Evolutionary conservation across 306 rosid species (phyloP), one percentile per base, ranked within the genome.

Genomic region (Sicyos baderoa): DNA sequence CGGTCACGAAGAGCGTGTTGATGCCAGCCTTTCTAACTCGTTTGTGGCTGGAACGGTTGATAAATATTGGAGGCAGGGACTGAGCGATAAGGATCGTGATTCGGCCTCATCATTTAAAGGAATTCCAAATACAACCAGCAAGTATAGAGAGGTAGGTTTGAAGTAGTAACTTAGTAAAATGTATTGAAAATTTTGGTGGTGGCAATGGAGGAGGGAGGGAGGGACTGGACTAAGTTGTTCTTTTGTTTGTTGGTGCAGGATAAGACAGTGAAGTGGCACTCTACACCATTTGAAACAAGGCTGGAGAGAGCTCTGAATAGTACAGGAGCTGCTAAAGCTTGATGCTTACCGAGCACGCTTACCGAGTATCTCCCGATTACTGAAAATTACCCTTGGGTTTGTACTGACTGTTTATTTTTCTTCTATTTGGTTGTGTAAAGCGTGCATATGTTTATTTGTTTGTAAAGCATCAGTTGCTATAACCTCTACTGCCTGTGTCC

Each of bases 271-370:
- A 85, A 80, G 58, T 89, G 95, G 96, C 91, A 89, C 54, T 55
- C 91, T 53, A 91, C 95, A 60, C 97, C 95, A 66, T 91, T 91
- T 75, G 97, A 85, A 84, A 80, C 89, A 47, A 86, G 96, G 76
- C 70, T 86, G 75, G 96, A 91, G 82, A 86, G 91, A 79, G 96
- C 95, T 78, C 68, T 91, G 88, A 82, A 82, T 32, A 70, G 78
- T 47, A 66, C 77, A 72, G 86, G 84, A 68, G 77, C 72, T 76
- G 79, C 80, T 23, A 81, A 78, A 72, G 77, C 77, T 68, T 75
- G 80, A 70, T 1, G 22, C 57, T 49, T 16, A 7, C 4, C 22
- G 22, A 32, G 45, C 21, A 7, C 44, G 37, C 21, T 58, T 58
- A 29, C 10, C 23, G 9, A n/a, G 16, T 9, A n/a, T 3, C 18